Evolutionary conservation across 2,329 filamentous ascomycete species (phyloP).

Genomic region (Fusarium praegraminearum): DNA sequence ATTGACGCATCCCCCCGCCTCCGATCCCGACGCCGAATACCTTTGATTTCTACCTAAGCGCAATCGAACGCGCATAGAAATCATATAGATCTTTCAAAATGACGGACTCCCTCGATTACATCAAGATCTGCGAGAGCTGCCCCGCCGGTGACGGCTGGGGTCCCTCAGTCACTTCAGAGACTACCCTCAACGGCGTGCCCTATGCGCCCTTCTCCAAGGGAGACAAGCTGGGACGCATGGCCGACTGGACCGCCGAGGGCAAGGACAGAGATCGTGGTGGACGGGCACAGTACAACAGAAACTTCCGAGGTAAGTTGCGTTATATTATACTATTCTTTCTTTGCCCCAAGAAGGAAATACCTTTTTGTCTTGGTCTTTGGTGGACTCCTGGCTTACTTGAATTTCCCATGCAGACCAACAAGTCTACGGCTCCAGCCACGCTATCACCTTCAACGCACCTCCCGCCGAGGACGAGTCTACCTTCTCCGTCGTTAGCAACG

Average conservation of each 20-base stretch:
- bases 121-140: conserved; percentile 77
- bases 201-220: conserved; percentile 99
- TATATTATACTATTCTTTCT: not conserved
- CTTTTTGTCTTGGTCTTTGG: not conserved
- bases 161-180: conserved; percentile 83
- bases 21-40: conserved; percentile 33
- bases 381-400: conserved; percentile 22
- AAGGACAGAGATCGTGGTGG: conserved; percentile 86
- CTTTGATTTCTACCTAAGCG: conserved; percentile 23
- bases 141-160: conserved; percentile 88
- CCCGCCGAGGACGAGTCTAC: conserved; percentile 94
- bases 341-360: not conserved
- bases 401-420: conserved; percentile 78
- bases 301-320: conserved; percentile 81
- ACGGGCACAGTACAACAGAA: conserved; percentile 89
- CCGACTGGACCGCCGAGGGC: conserved; percentile 94
- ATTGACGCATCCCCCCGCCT: conserved; percentile 44
- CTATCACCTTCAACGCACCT: conserved; percentile 89
- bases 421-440: conserved; percentile 92
- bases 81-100: conserved; percentile 51
- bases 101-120: conserved; percentile 67
- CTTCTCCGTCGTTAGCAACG: conserved; percentile 98
- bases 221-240: conserved; percentile 99
- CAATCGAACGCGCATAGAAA: conserved; percentile 28
- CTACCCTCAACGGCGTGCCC: conserved; percentile 91